A percentile compares a stretch with the other conserved stretches of the same genome.
phyloP scores from a whole-genome alignment of 2,329 filamentous ascomycete genomes.

The Orbilia quercus region DNA sequence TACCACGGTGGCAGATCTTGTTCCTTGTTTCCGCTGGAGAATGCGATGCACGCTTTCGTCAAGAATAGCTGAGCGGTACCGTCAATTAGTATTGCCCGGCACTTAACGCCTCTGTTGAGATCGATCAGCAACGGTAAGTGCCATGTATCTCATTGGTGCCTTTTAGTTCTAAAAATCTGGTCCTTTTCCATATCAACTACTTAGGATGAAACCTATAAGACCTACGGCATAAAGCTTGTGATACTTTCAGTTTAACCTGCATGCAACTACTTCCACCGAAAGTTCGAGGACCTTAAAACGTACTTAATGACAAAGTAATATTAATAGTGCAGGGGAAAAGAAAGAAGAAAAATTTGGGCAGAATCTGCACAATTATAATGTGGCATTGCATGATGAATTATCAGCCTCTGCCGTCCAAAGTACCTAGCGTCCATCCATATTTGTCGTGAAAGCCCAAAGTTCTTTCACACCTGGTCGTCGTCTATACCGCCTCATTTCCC shows the following conservation, averaged over 20 bases:
- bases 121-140: neutral
- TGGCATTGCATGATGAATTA: neutral
- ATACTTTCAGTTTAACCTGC: constrained; percentile 5
- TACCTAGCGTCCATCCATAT: constrained; percentile 33
- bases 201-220: no score
- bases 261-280: no score
- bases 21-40: constrained; percentile 48
- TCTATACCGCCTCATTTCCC: constrained; percentile 31
- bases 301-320: no score
- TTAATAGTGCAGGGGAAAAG: no score
- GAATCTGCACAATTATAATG: neutral
- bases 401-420: neutral
- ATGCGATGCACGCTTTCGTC: constrained; percentile 19
- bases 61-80: constrained; percentile 6
- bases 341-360: no score
- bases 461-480: constrained; percentile 37
- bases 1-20: constrained; percentile 7
- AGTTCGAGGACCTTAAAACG: no score
- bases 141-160: neutral
- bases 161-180: neutral
- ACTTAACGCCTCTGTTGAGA: neutral
- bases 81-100: neutral
- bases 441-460: constrained; percentile 36
- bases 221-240: constrained; percentile 10
- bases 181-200: neutral